Base-by-base conservation (phyloP, 768 basidiomycete species). In the Kwoniella dejecticola region DNA sequence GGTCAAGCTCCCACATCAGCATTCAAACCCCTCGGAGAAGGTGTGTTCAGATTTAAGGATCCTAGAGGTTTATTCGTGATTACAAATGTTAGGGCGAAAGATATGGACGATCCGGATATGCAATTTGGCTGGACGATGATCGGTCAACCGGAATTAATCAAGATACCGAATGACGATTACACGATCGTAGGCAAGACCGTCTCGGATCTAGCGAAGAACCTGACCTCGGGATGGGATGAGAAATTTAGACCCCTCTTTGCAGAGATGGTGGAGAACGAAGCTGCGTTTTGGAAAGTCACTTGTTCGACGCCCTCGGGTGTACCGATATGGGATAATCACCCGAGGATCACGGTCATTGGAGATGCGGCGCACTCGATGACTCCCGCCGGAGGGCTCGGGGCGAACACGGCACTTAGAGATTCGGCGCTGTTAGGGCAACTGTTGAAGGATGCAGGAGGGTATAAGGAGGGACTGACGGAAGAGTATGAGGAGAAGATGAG, bases 301-400 rank as follows among this genome's bases (percentile, higher is more conserved):
- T 52, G 57, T 36, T 66, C 64, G 7, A 46, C 42, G 7, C 61
- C 63, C 7, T 41, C 38, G 10, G 67, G 67, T 21, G 64, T 69
- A 33, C 67, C 67, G 2, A 59, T 63, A 27, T 69, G 67, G 67
- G 23, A 38, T 8, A 65, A 50, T 19, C 48, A 66, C 5, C 62
- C 68, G 29, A 26, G 68, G 23, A 65, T 69, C 2, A 69, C 68
- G 10, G 52, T 69, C n/a, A 63, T 69, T 38, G 68, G 68, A n/a
- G 68, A 69, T 42, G 61, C 68, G 7, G 68, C 40, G 11, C 68
- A 69, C 49, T 56, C 64, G 11, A 64, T 69, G 64, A 69, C 68
- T 4, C 68, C 68, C 1, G 68, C 68, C 17, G 68, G 68, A 41
- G 68, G 68, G 2, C 52, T 66, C 2, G 68, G 68, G 1, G 68